Evolutionary conservation across 1,139 yeast genomes (phyloP), one percentile per base, ranked within the genome.

Genomic region (Yamadazyma diddensiae): DNA sequence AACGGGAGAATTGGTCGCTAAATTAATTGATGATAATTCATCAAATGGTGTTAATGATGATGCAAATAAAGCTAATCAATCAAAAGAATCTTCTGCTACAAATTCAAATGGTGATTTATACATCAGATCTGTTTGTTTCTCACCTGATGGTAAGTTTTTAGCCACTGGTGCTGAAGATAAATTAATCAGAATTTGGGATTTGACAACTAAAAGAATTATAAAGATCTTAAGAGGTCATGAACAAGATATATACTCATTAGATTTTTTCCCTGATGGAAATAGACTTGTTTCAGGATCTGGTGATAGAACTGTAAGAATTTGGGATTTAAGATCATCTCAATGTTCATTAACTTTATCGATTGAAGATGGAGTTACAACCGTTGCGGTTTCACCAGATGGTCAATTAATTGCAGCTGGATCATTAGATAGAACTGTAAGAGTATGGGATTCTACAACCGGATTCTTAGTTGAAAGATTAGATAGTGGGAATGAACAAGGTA

Each of bases 151-250:
- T 35, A 86, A 87, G 61, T 84, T 77, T 50, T 74, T 92, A 52
- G 97, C 97, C 21, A 92, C 97, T 12, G 98, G 98, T 54, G 97
- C 97, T 26, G 98, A 92, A 65, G 98, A 92, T 64, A 88, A 87
- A 62, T 80, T 87, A 55, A 92, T 92, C 50, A 78, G 98, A 60
- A 90, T 92, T 53, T 92, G 98, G 98, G 97, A 92, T 59, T 78
- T 92, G 57, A 76, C 84, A 33, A 79, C 94, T 24, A 79, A 90
- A 61, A 79, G 92, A 53, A 86, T 92, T 52, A 82, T 86, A 41
- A 86, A 87, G 66, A 79, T 87, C 42, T 77, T 92, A 59, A 77
- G 84, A 45, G 98, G 98, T 33, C 98, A 92, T 57, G 97, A 90
- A 60, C 98, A 92, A 65, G 98, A 92, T 63, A 90, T 92, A 49